Base-by-base conservation (phyloP, 2,329 filamentous ascomycete genomes). In the Sporothrix protearum region DNA sequence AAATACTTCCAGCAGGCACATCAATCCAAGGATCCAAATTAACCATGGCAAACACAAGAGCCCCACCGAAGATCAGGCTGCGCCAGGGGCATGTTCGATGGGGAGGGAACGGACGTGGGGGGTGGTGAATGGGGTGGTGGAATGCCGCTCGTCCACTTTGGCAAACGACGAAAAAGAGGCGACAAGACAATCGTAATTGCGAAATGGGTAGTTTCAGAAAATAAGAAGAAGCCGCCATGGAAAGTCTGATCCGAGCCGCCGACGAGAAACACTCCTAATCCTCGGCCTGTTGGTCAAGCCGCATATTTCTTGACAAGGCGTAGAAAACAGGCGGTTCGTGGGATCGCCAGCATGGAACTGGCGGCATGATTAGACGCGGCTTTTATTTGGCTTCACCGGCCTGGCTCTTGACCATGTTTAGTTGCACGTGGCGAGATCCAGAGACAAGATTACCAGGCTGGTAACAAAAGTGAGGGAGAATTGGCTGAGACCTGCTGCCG, bases 281-380 rank as follows among this genome's bases (percentile, higher is more conserved):
- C 47, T 68, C 47, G 64, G 64, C 64, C 30, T 39, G 28, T 68
- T 49, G 42, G 8, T 2, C 33, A 30, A 49, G 25, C 19, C 3
- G 42, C 63, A 49, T n/a, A n/a, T 33, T 16, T 33, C 42, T 30
- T 42, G 9, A n/a, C 63, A 12, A 5, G 63, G 14, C 64, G 47
- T 68, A 33, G 30, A 16, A 33, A 69, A 53, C 69, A 68, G 36
- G 67, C 36, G 57, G 70, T 70, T 73, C 67, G 67, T 71, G 70
- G 70, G 72, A 73, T 73, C 68, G 33, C 36, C 72, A 57, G 72
- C 66, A 70, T 57, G 67, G 67, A 64, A 70, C 59, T 59, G 51
- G 16, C 72, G 68, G 68, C 72, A 72, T 71, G 39, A 67, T 59
- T 51, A 33, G 28, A 5, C 55, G 33, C 22, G 25, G 63, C 51